Evolutionary conservation across 73 alveolate species (phyloP).

Genomic region (Symbiodinium natans): DNA sequence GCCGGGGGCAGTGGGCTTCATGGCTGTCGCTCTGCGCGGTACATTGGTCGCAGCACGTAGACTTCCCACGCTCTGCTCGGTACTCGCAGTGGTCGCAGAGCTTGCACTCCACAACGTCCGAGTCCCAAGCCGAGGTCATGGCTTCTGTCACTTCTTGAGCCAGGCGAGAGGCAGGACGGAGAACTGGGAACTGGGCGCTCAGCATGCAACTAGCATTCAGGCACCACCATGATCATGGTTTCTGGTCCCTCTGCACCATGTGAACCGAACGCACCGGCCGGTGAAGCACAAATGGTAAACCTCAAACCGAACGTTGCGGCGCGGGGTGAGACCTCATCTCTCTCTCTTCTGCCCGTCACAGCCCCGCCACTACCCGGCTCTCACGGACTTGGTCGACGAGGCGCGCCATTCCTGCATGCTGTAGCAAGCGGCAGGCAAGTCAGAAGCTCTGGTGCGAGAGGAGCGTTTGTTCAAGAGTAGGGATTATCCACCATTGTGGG

Average conservation of each 20-base stretch:
- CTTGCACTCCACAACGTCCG: slow-evolving; percentile 40
- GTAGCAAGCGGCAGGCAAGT: no score
- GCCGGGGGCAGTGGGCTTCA: slow-evolving; percentile 5
- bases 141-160: slow-evolving; percentile 1
- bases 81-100: slow-evolving; percentile 29
- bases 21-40: background rate
- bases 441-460: no score
- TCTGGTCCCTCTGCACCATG: no score
- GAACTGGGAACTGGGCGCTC: no score
- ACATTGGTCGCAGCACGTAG: background rate
- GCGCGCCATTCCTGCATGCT: background rate
- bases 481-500: no score
- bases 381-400: background rate
- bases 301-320: background rate
- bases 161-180: background rate
- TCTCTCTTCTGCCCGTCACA: background rate
- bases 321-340: background rate
- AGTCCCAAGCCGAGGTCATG: slow-evolving; percentile 46
- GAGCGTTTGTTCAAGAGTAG: no score
- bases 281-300: background rate
- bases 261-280: background rate
- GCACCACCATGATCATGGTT: no score
- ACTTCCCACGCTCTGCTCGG: slow-evolving; percentile 11
- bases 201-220: no score
- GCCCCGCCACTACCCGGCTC: background rate